Evolutionary conservation across 495 filamentous ascomycete genomes (phyloP), one percentile per base, ranked within the genome.

Genomic region (Melanomma pulvis-pyrius): DNA sequence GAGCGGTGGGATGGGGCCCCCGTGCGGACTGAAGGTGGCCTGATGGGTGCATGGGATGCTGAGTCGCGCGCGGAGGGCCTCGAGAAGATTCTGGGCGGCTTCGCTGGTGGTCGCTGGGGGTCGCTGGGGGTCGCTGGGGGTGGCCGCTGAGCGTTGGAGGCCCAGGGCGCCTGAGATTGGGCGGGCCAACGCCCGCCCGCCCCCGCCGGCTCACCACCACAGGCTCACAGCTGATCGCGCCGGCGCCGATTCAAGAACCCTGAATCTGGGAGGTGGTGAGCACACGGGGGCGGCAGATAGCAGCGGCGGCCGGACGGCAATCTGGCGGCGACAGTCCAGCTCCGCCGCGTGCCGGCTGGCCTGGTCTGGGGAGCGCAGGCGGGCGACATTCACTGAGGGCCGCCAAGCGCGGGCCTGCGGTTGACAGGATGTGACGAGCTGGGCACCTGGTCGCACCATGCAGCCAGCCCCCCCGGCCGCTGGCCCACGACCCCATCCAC

Each of bases 161-260:
- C 30, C 30, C 12, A 4, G 12, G 30, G 5, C 4, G 30, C 17
- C 9, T 26, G 21, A 3, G n/a, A 29, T 50, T 19, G 36, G 41
- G 24, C 36, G 19, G 58, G 41, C 30, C 58, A 61, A 52, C 48
- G 59, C 22, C 30, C 47, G 47, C 32, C 32, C 47, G n/a, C 59
- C 57, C 57, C 57, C 39, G 39, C 39, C 13, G 39, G 39, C 39
- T 44, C n/a, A n/a, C n/a, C n/a, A n/a, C n/a, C n/a, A n/a, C n/a
- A n/a, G n/a, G n/a, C 39, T 44, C 39, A n/a, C 39, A 44, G 39
- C 39, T 44, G 39, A 44, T 44, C 9, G 39, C 39, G 39, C 39
- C 13, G 9, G 39, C 39, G 39, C 59, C 48, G 47, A 62, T 29
- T 62, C 48, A 53, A 29, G 19, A 54, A 62, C 59, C 59, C 59